Evolutionary conservation across 441 rosid genomes (phyloP).

Genomic region (Hypseocharis bilobata): DNA sequence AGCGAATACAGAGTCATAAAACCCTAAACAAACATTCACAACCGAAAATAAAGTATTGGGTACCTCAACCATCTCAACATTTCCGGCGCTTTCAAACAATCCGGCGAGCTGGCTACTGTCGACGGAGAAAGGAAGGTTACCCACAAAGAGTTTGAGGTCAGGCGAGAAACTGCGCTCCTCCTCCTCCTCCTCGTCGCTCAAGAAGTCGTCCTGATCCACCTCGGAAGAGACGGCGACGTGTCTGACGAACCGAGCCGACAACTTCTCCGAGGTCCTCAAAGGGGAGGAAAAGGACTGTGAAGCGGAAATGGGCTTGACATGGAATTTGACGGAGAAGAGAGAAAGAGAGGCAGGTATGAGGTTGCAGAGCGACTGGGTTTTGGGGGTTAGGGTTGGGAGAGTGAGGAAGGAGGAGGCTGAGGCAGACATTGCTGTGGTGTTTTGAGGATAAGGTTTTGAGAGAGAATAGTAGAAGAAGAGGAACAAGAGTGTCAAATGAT

Average conservation of each 20-base stretch:
- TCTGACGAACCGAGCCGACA: slow-evolving; percentile 36
- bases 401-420: slow-evolving; percentile 48
- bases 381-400: slow-evolving; percentile 45
- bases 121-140: slow-evolving; percentile 76
- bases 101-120: slow-evolving; percentile 86
- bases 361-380: slow-evolving; percentile 34
- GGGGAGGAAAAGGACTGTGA: slow-evolving; percentile 27
- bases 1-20: neutral
- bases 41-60: neutral
- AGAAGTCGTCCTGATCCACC: slow-evolving; percentile 52
- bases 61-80: slow-evolving; percentile 95
- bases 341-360: slow-evolving; percentile 33
- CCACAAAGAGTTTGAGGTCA: slow-evolving; percentile 79
- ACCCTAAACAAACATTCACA: neutral
- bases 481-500: too few relatives aligned
- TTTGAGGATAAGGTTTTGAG: slow-evolving; percentile 31
- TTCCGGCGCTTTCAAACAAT: slow-evolving; percentile 66
- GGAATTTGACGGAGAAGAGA: slow-evolving; percentile 29
- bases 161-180: slow-evolving; percentile 39
- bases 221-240: slow-evolving; percentile 62
- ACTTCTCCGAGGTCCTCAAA: slow-evolving; percentile 16
- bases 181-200: slow-evolving; percentile 33
- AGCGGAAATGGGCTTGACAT: slow-evolving; percentile 27
- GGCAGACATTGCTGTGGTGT: slow-evolving; percentile 60
- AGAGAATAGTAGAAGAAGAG: neutral